phyloP scores from a whole-genome alignment of 2,329 filamentous ascomycete genomes.

The Sporothrix pseudoabietina region DNA sequence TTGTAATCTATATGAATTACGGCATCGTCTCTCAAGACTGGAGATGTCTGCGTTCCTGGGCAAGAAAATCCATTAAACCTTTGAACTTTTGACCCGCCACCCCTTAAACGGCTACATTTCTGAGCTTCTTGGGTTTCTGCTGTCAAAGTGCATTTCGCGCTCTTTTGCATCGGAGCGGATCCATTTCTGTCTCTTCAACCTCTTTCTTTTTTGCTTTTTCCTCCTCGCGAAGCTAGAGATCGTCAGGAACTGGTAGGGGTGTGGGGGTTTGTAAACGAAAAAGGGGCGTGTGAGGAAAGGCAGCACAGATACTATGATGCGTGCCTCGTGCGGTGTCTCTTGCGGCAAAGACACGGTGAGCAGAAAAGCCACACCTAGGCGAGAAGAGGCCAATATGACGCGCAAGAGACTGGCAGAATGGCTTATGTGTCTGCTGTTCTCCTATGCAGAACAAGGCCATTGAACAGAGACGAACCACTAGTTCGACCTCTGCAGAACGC shows the following conservation, averaged over 20 bases:
- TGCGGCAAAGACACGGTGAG: constrained; percentile 1
- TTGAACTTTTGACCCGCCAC: constrained; percentile 27
- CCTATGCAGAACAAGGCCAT: not conserved
- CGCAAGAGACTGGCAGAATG: not conserved
- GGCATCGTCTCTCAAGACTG: not conserved
- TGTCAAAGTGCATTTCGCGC: not conserved
- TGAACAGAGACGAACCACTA: not conserved
- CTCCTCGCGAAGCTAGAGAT: constrained; percentile 10
- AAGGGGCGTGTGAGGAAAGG: not conserved
- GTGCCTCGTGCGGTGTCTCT: constrained; percentile 16
- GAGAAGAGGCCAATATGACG: not conserved
- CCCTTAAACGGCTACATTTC: constrained; percentile 31
- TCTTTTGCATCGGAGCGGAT: constrained; percentile 19
- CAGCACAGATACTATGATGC: not conserved
- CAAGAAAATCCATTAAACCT: constrained; percentile 11
- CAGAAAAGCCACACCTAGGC: not conserved
- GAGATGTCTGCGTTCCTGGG: constrained; percentile 13
- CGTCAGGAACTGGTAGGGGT: constrained; percentile 10
- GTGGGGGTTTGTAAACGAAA: not conserved
- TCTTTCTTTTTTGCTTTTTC: constrained; percentile 13
- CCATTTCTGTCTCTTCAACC: constrained; percentile 26
- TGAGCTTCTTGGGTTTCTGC: constrained; percentile 3
- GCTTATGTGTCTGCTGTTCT: not conserved
- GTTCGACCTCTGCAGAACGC: constrained; percentile 5
- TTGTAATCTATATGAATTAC: constrained; percentile 23